Conservation (phyloP, 2,329 filamentous ascomycete genomes). For the Nectriaceae sp. region DNA sequence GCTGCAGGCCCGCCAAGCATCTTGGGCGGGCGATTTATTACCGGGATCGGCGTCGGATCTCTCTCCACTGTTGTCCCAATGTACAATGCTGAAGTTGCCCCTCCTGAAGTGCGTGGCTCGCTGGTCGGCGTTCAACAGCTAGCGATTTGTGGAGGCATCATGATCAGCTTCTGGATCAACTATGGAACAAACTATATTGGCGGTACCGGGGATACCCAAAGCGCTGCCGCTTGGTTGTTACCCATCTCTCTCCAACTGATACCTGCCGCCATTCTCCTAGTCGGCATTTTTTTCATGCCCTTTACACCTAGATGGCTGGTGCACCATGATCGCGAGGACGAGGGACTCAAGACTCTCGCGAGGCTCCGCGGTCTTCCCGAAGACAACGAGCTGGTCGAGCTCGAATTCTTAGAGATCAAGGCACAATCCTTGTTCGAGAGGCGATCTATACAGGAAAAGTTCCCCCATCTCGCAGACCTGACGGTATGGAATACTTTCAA, state of each 20-base stretch:
- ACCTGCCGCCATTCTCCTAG: slow-evolving; percentile 65
- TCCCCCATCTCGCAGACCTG: slow-evolving; percentile 62
- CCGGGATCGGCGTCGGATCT: background rate
- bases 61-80: background rate
- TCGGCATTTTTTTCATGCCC: slow-evolving; percentile 78
- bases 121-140: background rate
- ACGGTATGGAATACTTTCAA: slow-evolving; percentile 66
- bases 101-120: background rate
- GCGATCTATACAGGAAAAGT: slow-evolving; percentile 64
- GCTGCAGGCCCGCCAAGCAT: slow-evolving; percentile 59
- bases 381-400: slow-evolving; percentile 68
- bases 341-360: slow-evolving; percentile 66
- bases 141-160: slow-evolving; percentile 50
- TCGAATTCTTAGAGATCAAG: slow-evolving; percentile 84
- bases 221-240: slow-evolving; percentile 71
- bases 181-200: slow-evolving; percentile 73
- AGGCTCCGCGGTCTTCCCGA: slow-evolving; percentile 61
- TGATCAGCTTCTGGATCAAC: slow-evolving; percentile 63
- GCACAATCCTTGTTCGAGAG: slow-evolving; percentile 79
- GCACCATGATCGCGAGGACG: slow-evolving; percentile 68
- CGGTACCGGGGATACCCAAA: slow-evolving; percentile 52
- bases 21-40: slow-evolving; percentile 16
- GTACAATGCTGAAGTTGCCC: background rate
- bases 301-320: slow-evolving; percentile 77
- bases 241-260: slow-evolving; percentile 72